Evolutionary conservation across 176 grass and related monocot genomes (phyloP).

Genomic region (Carex parvula): DNA sequence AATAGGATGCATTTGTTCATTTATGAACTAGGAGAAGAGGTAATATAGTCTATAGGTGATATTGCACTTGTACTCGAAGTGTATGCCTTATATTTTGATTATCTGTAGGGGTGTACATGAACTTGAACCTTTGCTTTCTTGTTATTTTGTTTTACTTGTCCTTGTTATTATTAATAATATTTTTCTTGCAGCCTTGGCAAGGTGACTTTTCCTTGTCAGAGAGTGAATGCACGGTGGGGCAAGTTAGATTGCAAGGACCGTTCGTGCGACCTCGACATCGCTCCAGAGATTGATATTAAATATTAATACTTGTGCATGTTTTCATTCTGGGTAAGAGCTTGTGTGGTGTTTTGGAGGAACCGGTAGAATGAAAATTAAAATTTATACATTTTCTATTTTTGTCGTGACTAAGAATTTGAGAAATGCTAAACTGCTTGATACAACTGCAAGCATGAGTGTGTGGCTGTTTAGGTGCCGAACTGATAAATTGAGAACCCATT

Average conservation of each 20-base stretch:
- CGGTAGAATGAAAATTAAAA: not conserved
- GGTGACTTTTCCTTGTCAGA: conserved; percentile 78
- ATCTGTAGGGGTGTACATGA: not conserved
- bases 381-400: not conserved
- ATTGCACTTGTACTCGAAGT: not conserved
- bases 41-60: not conserved
- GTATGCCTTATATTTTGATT: not conserved
- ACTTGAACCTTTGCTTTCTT: not conserved
- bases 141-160: not conserved
- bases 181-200: conserved; percentile 71
- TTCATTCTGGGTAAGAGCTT: conserved; percentile 1
- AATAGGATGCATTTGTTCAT: not conserved
- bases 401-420: not conserved
- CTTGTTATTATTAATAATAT: conserved; percentile 1
- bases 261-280: conserved; percentile 64
- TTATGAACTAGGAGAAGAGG: not conserved
- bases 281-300: conserved; percentile 49
- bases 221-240: conserved; percentile 92
- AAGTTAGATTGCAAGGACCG: conserved; percentile 81
- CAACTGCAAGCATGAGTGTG: not conserved
- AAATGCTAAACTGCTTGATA: not conserved
- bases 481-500: not conserved
- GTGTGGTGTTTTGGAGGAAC: not conserved
- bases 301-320: not conserved
- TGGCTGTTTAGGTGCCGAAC: not conserved